Conservation (phyloP, 2,329 filamentous ascomycete species). For the Lachnellula cervina region DNA sequence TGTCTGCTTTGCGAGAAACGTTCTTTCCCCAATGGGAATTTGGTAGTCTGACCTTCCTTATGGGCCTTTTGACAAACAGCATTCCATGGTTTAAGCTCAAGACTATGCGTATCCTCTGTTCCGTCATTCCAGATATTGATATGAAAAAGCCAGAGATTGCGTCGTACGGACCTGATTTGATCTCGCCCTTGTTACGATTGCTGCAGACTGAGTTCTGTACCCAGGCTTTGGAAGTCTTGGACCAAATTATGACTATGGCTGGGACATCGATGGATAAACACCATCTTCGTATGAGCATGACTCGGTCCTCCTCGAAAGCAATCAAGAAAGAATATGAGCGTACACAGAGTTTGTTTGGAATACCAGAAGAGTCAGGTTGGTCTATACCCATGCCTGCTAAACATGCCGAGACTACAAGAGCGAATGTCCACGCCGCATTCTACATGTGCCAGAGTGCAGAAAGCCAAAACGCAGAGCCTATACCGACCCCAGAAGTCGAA, state of each 20-base stretch:
- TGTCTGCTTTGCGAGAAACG: constrained; percentile 67
- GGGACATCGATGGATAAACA: constrained; percentile 90
- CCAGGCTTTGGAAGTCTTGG: constrained; percentile 84
- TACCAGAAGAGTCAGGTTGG: constrained; percentile 94
- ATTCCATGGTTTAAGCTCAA: constrained; percentile 86
- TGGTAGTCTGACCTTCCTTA: constrained; percentile 79
- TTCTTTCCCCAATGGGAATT: constrained; percentile 84
- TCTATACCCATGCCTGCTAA: constrained; percentile 89
- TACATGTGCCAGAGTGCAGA: constrained; percentile 78
- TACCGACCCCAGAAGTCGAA: constrained; percentile 76
- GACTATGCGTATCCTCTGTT: constrained; percentile 83
- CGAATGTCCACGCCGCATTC: constrained; percentile 93
- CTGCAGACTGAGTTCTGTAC: constrained; percentile 92
- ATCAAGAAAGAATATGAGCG: constrained; percentile 92
- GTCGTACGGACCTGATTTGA: constrained; percentile 86
- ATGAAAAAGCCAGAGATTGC: constrained; percentile 89
- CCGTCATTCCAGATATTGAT: constrained; percentile 83
- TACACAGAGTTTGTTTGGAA: constrained; percentile 91
- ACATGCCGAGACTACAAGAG: constrained; percentile 78
- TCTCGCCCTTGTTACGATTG: constrained; percentile 83
- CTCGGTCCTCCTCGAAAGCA: constrained; percentile 75
- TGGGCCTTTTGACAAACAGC: constrained; percentile 86
- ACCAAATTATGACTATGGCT: constrained; percentile 93
- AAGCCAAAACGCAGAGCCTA: constrained; percentile 52
- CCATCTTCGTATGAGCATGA: constrained; percentile 97